Evolutionary conservation across 1,284 basidiomycete genomes (phyloP).

Genomic region (Tylopilus orsonianus): DNA sequence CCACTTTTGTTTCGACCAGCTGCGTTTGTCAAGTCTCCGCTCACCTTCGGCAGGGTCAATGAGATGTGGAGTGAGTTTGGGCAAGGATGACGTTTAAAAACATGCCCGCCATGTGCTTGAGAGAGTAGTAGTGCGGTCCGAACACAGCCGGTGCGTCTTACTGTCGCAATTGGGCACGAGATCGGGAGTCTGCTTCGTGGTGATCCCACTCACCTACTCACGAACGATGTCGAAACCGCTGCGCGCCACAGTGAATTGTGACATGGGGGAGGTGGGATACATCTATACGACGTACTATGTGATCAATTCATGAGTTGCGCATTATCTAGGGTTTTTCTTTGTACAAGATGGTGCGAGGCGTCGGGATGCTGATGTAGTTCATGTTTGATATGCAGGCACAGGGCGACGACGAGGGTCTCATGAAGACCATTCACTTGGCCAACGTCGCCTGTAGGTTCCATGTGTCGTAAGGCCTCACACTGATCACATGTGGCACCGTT

Average conservation of each 20-base stretch:
- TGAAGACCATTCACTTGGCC: constrained; percentile 62
- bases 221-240: constrained; percentile 29
- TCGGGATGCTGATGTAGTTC: not conserved
- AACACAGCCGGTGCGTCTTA: constrained; percentile 1
- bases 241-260: constrained; percentile 56
- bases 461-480: constrained; percentile 45
- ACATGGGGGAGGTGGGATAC: constrained; percentile 60
- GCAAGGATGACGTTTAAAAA: no score
- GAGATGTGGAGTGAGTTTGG: not conserved
- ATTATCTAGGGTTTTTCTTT: constrained; percentile 51
- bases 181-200: not conserved
- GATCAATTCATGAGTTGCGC: no score
- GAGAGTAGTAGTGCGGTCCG: constrained; percentile 2
- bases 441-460: constrained; percentile 69
- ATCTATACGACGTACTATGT: not conserved
- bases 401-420: constrained; percentile 61
- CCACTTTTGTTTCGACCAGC: not conserved
- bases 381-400: constrained; percentile 20
- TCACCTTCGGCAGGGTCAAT: not conserved
- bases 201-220: not conserved
- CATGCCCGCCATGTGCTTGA: not conserved
- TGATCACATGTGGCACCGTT: not conserved
- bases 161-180: not conserved
- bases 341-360: constrained; percentile 44
- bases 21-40: not conserved